Percentiles rank a stretch among this genome's conserved stretches.
Evolutionary conservation across 108 stramenopile species (phyloP).

Genomic region (Cyclotella baltica): DNA sequence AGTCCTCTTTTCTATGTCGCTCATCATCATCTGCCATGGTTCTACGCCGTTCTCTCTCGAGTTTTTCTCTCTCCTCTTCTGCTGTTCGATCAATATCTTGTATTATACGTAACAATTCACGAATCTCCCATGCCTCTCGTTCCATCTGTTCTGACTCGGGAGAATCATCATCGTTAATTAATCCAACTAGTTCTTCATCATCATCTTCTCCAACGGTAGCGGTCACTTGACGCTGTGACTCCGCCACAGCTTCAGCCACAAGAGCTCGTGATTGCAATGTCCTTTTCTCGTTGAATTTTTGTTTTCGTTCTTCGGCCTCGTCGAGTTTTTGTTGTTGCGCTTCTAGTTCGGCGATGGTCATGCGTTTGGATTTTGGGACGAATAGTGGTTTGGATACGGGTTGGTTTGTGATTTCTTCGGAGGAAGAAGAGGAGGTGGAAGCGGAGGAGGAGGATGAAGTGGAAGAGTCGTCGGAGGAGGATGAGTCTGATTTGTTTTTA

Average conservation of each 20-base stretch:
- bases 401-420: conserved; percentile 35
- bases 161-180: conserved; percentile 60
- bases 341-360: conserved; percentile 56
- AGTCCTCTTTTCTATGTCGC: conserved; percentile 77
- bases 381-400: conserved; percentile 72
- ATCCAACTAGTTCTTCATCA: too few species aligned
- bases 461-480: conserved; percentile 32
- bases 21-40: conserved; percentile 95
- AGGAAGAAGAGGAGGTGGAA: conserved; percentile 32
- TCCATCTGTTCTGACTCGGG: conserved; percentile 49
- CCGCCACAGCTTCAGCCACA: conserved; percentile 65
- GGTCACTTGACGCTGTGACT: background rate
- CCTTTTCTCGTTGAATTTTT: conserved; percentile 57
- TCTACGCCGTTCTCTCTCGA: conserved; percentile 77
- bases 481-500: conserved; percentile 38
- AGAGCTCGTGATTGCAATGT: conserved; percentile 78
- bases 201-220: conserved; percentile 52
- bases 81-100: conserved; percentile 72
- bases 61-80: conserved; percentile 50
- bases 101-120: conserved; percentile 73
- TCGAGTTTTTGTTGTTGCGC: conserved; percentile 64
- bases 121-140: conserved; percentile 82
- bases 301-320: conserved; percentile 48
- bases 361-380: conserved; percentile 78
- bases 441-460: conserved; percentile 49